phyloP scores from a whole-genome alignment of 2,329 filamentous ascomycete species.

The Clonostachys sp. region DNA sequence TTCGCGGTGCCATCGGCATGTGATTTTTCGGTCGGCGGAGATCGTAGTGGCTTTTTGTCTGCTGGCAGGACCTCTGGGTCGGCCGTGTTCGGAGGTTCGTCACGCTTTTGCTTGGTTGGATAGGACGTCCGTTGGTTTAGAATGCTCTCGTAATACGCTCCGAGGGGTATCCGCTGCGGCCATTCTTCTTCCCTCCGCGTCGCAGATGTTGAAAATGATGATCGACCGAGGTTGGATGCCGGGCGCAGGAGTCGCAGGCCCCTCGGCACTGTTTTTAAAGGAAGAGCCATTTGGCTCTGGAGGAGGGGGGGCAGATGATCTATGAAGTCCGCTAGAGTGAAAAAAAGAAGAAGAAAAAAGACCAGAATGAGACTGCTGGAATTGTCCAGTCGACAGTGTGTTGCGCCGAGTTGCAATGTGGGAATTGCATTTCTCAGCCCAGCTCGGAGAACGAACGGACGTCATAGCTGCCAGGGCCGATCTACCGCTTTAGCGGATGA shows the following conservation, averaged over 20 bases:
- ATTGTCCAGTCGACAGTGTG: too few relatives aligned
- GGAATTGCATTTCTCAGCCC: too few relatives aligned
- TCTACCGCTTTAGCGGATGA: too few relatives aligned
- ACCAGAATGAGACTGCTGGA: too few relatives aligned
- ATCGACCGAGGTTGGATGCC: constrained; percentile 10
- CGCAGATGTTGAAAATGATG: constrained; percentile 17
- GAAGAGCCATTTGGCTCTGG: constrained; percentile 17
- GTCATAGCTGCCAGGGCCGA: too few relatives aligned
- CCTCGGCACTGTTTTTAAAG: constrained; percentile 18
- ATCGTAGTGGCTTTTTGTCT: constrained; percentile 1
- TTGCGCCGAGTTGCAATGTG: too few relatives aligned
- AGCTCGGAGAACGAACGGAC: too few relatives aligned
- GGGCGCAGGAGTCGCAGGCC: constrained; percentile 18
- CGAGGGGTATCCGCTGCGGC: constrained; percentile 41
- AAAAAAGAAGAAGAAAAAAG: too few relatives aligned
- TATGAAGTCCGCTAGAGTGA: background rate
- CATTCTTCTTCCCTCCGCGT: constrained; percentile 15
- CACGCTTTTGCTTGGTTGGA: constrained; percentile 31
- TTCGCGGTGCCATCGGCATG: constrained; percentile 3
- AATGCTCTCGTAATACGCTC: constrained; percentile 55
- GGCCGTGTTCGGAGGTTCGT: constrained; percentile 36
- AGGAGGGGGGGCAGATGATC: background rate
- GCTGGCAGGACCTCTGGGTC: constrained; percentile 11
- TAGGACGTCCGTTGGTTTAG: constrained; percentile 38
- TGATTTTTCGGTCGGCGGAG: background rate